A percentile compares a stretch with the other conserved stretches of the same genome.
Conservation (phyloP, 192 early-diverging fungal genomes). For the Dimargaris verticillata region DNA sequence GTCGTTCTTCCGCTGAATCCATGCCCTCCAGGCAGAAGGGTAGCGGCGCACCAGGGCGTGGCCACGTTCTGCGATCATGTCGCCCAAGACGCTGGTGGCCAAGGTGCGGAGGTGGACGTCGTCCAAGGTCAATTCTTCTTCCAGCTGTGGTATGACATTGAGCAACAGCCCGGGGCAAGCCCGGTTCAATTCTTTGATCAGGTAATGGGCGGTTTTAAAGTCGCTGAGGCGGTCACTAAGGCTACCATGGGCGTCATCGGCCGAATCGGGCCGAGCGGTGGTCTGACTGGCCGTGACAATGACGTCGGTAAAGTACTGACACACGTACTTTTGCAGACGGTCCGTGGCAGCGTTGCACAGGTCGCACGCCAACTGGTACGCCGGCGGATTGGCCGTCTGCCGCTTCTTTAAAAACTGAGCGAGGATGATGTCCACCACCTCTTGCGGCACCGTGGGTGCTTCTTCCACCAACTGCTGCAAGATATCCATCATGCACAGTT, state of each 20-base stretch:
- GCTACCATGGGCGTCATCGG: neutral
- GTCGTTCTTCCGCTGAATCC: conserved; percentile 64
- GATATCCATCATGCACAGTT: conserved; percentile 62
- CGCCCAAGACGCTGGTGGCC: conserved; percentile 62
- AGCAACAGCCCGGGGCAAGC: conserved; percentile 57
- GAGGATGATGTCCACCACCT: conserved; percentile 75
- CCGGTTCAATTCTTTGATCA: conserved; percentile 69
- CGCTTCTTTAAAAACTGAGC: conserved; percentile 52
- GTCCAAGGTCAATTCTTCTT: conserved; percentile 75
- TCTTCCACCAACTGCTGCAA: conserved; percentile 74
- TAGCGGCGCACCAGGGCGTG: conserved; percentile 54
- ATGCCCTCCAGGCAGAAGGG: conserved; percentile 66
- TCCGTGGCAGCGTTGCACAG: conserved; percentile 59
- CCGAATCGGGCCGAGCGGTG: neutral
- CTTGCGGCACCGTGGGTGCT: conserved; percentile 41
- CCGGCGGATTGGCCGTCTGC: conserved; percentile 47
- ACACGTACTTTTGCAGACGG: conserved; percentile 77
- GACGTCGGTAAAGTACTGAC: conserved; percentile 80
- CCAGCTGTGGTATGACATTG: conserved; percentile 84
- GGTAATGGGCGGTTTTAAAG: conserved; percentile 48
- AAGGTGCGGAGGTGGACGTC: conserved; percentile 57
- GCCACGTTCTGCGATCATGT: conserved; percentile 73
- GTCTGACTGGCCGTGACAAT: conserved; percentile 38
- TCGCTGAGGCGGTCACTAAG: conserved; percentile 16
- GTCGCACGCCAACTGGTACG: conserved; percentile 64